These are phyloP conservation scores for Leishmania mexicana DNA, from an alignment of 208 protist species.

Conservation along the genomic window DNA sequence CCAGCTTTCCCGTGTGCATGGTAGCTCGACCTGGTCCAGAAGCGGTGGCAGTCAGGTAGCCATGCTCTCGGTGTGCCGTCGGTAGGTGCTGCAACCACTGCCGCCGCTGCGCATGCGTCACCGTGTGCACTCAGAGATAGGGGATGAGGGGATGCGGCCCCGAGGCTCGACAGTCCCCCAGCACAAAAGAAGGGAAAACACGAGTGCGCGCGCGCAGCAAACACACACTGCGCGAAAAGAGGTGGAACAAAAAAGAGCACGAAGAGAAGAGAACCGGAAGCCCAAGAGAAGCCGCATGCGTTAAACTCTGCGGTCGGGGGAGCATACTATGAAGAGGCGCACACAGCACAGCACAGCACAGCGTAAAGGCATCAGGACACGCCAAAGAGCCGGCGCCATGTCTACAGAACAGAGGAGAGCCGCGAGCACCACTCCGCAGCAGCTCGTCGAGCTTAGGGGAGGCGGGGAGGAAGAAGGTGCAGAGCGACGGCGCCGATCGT, in stretches of 20 bases:
- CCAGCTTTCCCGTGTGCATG: background rate
- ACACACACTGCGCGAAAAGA: background rate
- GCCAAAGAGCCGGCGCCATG: background rate
- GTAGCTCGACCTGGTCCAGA: background rate
- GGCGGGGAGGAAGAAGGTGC: background rate
- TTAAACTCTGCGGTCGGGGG: background rate
- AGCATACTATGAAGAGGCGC: background rate
- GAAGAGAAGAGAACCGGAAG: background rate
- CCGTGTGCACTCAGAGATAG: background rate
- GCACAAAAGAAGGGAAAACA: background rate
- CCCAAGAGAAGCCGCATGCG: background rate
- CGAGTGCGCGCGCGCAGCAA: background rate
- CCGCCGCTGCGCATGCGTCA: background rate
- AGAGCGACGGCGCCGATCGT: slow-evolving; percentile 58
- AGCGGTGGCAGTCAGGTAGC: background rate
- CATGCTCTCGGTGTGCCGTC: background rate
- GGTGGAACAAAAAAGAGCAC: background rate
- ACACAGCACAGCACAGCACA: too few species aligned
- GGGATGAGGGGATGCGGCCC: background rate
- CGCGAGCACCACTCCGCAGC: background rate
- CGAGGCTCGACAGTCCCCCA: too few species aligned
- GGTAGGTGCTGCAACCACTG: background rate
- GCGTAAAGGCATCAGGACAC: background rate
- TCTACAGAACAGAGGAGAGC: background rate
- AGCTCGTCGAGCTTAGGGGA: background rate